Conservation (phyloP, 2,329 filamentous ascomycete species). For the Ophiosphaerella herpotricha region DNA sequence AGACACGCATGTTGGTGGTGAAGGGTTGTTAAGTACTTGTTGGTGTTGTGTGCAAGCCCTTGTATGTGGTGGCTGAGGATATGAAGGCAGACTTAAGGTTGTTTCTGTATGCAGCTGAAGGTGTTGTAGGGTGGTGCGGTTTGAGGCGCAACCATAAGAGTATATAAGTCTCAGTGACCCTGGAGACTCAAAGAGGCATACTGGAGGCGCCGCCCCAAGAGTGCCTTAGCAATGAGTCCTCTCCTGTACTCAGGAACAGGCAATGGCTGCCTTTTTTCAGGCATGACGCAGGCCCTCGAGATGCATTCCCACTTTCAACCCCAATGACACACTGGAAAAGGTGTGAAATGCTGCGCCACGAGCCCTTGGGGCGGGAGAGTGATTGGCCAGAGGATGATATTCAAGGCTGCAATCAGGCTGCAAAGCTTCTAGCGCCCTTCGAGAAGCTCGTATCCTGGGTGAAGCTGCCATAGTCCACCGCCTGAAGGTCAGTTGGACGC, state of each 20-base stretch:
- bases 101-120: slow-evolving; percentile 1
- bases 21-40: slow-evolving; percentile 2
- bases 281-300: slow-evolving; percentile 33
- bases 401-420: slow-evolving; percentile 36
- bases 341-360: slow-evolving; percentile 32
- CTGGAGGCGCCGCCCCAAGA: slow-evolving; percentile 25
- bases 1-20: slow-evolving; percentile 23
- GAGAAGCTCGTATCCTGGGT: slow-evolving; percentile 21
- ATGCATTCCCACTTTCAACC: slow-evolving; percentile 20
- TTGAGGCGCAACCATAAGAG: slow-evolving; percentile 1
- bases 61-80: slow-evolving; percentile 11
- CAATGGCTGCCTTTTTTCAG: slow-evolving; percentile 37
- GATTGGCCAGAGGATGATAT: slow-evolving; percentile 28
- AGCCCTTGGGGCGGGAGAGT: slow-evolving; percentile 9
- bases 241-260: slow-evolving; percentile 26
- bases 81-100: slow-evolving; percentile 14
- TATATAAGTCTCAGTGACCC: slow-evolving; percentile 22
- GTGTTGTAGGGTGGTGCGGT: slow-evolving; percentile 1
- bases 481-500: slow-evolving; percentile 17
- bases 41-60: slow-evolving; percentile 11
- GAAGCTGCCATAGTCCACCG: slow-evolving; percentile 37
- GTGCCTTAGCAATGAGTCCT: slow-evolving; percentile 24
- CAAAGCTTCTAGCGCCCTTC: slow-evolving; percentile 33
- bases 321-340: slow-evolving; percentile 17
- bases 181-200: slow-evolving; percentile 23